These are phyloP conservation scores for Tricholoma sp. DNA, from an alignment of 768 basidiomycete species.

Conservation along the genomic window DNA sequence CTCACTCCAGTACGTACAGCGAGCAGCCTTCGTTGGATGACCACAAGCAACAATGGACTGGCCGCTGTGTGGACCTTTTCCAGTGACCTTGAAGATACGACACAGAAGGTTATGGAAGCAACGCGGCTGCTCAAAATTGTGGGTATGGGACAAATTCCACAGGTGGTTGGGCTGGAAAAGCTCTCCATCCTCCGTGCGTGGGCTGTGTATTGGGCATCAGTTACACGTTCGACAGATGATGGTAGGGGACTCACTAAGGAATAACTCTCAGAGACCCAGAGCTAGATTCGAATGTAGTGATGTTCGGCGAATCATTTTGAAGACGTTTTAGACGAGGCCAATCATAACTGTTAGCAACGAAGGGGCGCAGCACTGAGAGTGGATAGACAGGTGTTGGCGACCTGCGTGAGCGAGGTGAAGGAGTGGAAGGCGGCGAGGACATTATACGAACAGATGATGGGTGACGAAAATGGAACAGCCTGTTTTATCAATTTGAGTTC, in stretches of 20 bases:
- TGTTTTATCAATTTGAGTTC: background rate
- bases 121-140: too few species aligned
- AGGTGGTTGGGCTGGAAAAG: background rate
- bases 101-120: too few species aligned
- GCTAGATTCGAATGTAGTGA: background rate
- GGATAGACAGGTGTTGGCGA: background rate
- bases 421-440: background rate
- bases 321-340: background rate
- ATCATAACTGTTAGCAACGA: background rate
- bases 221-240: background rate
- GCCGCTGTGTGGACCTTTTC: background rate
- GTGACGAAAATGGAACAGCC: background rate
- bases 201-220: background rate
- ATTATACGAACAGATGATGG: background rate
- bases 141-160: too few species aligned
- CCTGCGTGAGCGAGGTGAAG: background rate
- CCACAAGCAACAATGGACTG: background rate
- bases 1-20: background rate
- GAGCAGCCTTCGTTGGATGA: background rate
- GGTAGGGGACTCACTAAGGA: background rate
- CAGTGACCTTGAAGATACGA: background rate
- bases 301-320: background rate
- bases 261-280: background rate
- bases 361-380: background rate
- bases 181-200: background rate